Conservation (phyloP, 371 early-diverging fungal species). For the Apophysomyces trapeziformis region DNA sequence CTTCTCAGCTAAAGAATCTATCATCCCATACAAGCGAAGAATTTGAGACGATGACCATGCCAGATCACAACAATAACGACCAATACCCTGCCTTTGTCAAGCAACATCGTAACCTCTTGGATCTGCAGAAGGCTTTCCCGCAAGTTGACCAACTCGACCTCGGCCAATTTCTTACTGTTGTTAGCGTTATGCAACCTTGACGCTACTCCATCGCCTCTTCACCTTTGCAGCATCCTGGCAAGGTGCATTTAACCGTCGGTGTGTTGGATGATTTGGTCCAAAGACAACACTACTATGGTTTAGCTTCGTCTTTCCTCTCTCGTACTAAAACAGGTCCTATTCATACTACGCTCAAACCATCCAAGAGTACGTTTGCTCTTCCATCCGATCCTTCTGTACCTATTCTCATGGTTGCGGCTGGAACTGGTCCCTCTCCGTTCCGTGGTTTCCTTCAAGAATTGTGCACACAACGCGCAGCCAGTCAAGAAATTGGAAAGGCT, state of each 20-base stretch:
- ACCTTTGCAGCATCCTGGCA: conserved; percentile 33
- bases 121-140: conserved; percentile 47
- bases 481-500: conserved; percentile 27
- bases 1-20: conserved; percentile 38
- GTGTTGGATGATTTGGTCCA: conserved; percentile 49
- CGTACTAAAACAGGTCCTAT: conserved; percentile 5
- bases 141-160: conserved; percentile 51
- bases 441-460: conserved; percentile 71
- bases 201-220: conserved; percentile 62
- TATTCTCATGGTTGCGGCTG: conserved; percentile 64
- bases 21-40: conserved; percentile 42
- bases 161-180: conserved; percentile 51
- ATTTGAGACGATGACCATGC: conserved; percentile 39
- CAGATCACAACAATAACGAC: conserved; percentile 38
- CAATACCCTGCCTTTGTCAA: conserved; percentile 46
- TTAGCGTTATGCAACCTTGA: conserved; percentile 54
- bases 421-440: conserved; percentile 94
- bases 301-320: conserved; percentile 44
- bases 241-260: conserved; percentile 44
- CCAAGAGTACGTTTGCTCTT: conserved; percentile 43
- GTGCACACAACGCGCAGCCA: conserved; percentile 30
- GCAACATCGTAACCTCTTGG: conserved; percentile 51
- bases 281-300: conserved; percentile 44
- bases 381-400: conserved; percentile 47
- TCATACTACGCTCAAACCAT: conserved; percentile 44